Evolutionary conservation across 352 stramenopile genomes (phyloP), one percentile per base, ranked within the genome.

Genomic region (Phytophthora chlamydospora): DNA sequence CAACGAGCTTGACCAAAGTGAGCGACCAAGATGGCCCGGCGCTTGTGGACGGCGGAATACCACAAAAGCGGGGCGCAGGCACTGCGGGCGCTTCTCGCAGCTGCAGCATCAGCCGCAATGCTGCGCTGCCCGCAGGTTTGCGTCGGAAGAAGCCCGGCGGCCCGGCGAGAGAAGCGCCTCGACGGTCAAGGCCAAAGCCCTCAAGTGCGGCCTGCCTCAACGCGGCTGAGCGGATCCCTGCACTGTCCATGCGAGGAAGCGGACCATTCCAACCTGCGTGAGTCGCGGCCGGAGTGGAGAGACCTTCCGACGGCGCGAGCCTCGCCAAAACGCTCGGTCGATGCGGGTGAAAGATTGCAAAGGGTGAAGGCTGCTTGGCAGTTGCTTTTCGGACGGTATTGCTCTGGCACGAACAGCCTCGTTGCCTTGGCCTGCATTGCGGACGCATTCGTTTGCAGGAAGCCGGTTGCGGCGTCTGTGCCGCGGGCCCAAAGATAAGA

Each of bases 91-190:
- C 19, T 36, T 32, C 13, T 47, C 14, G 59, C 59, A 68, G 59
- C 59, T 68, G 59, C 50, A 51, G 36, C 57, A n/a, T 44, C 58
- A 61, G 50, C 58, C 16, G 42, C 52, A 62, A 63, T 68, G 58
- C 58, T 9, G 58, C 59, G 60, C 21, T 19, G n/a, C 40, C 53
- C 36, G 39, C 24, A 38, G 13, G 27, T 45, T 65, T 34, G n/a
- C 3, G 58, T 56, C 36, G 53, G 31, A 64, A 58, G 19, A 48
- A 55, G 24, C 24, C 21, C 21, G 21, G 21, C 21, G 21, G 21
- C 21, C 21, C 5, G 54, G 34, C 16, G 19, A 55, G 44, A 62
- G 58, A 54, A 47, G 40, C 49, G 43, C 47, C 44, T 55, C 53
- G 24, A 55, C 34, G 24, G 38, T 55, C n/a, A 55, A 56, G 27